Conservation (phyloP, 331 rosid genomes). For the Rosa hybrid region DNA sequence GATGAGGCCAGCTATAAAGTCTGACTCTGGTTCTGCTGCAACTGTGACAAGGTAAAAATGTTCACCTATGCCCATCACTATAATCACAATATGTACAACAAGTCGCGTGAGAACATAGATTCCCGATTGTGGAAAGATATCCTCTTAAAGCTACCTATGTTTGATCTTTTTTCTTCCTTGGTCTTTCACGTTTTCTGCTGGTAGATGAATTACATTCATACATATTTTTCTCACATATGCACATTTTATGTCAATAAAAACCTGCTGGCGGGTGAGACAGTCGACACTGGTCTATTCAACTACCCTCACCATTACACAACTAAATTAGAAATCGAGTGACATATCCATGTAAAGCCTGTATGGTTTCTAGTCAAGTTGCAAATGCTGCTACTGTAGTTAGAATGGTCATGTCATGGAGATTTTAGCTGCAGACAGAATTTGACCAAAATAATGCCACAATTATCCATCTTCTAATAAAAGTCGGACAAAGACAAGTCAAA, state of each 20-base stretch:
- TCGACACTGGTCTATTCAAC: neutral
- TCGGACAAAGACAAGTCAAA: neutral
- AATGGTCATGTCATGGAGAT: neutral
- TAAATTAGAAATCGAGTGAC: neutral
- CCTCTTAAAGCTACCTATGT: no score
- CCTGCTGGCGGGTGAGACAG: neutral
- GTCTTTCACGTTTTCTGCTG: no score
- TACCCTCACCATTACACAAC: neutral
- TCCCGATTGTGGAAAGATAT: no score
- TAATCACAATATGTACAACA: no score
- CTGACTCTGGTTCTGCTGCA: no score
- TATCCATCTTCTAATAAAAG: neutral
- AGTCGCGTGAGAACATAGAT: no score
- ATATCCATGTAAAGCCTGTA: neutral
- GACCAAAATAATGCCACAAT: neutral
- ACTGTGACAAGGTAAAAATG: no score
- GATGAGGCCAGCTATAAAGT: no score
- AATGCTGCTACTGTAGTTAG: neutral
- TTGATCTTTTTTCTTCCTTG: no score
- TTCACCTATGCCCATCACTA: no score
- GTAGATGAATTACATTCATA: neutral
- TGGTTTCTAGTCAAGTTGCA: neutral
- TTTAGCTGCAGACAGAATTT: neutral
- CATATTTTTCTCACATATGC: neutral
- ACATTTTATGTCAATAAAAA: neutral